A percentile compares a stretch with the other conserved stretches of the same genome.
Evolutionary conservation across 2,329 filamentous ascomycete genomes (phyloP).

Genomic region (Pestalotiopsis fici): DNA sequence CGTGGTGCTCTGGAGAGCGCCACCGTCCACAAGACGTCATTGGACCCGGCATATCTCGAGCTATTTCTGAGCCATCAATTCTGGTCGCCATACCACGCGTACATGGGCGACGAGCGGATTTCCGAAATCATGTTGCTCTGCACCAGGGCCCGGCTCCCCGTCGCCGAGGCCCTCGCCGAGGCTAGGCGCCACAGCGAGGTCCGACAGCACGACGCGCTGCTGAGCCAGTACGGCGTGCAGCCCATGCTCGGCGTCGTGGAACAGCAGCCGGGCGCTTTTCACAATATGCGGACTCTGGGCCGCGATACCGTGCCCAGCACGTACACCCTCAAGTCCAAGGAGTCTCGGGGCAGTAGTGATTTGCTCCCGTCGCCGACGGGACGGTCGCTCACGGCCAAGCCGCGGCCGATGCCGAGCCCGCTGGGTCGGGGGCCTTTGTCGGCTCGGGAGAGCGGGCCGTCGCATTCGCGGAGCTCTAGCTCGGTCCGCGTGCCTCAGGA

Average conservation of each 20-base stretch:
- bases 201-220: constrained; percentile 24
- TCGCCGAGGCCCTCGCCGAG: constrained; percentile 15
- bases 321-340: constrained; percentile 17
- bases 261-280: constrained; percentile 15
- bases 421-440: neutral
- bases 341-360: neutral
- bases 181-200: constrained; percentile 13
- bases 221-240: constrained; percentile 19
- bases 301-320: constrained; percentile 15
- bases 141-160: constrained; percentile 24
- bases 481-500: neutral
- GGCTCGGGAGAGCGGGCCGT: neutral
- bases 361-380: neutral
- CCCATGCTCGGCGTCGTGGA: constrained; percentile 7
- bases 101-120: constrained; percentile 9
- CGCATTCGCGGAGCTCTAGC: neutral
- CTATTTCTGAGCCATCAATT: constrained; percentile 26
- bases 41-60: constrained; percentile 16
- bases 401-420: neutral
- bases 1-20: constrained; percentile 21
- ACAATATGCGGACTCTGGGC: constrained; percentile 18
- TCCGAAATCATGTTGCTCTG: constrained; percentile 14
- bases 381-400: neutral
- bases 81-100: constrained; percentile 22
- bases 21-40: neutral